Evolutionary conservation across 441 rosid species (phyloP).

Genomic region (Gossypium armourianum): DNA sequence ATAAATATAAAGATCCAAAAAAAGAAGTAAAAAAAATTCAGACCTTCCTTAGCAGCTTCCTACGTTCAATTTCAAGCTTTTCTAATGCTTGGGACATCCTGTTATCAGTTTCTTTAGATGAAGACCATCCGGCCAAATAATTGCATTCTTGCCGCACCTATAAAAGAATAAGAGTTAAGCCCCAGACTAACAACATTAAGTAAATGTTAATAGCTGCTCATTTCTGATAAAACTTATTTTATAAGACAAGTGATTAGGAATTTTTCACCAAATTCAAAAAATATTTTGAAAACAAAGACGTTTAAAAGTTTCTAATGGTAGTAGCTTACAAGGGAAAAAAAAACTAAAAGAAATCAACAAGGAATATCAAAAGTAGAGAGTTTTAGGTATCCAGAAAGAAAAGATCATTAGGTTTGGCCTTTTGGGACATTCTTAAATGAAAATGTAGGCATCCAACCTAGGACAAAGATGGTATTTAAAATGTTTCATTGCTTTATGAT

Average conservation of each 20-base stretch:
- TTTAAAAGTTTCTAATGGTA: neutral
- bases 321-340: neutral
- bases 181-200: neutral
- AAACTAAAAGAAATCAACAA: neutral
- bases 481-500: neutral
- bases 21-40: neutral
- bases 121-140: slow-evolving; percentile 54
- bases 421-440: neutral
- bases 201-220: neutral
- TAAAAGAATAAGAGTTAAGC: neutral
- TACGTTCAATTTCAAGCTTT: slow-evolving; percentile 41
- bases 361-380: neutral
- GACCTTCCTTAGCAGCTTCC: slow-evolving; percentile 60
- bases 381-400: neutral
- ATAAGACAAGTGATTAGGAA: neutral
- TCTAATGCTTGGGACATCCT: slow-evolving; percentile 32
- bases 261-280: neutral
- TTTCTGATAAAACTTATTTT: neutral
- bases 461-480: neutral
- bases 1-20: neutral
- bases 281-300: neutral
- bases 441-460: neutral
- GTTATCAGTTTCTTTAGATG: slow-evolving; percentile 35
- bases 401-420: neutral
- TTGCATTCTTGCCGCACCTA: slow-evolving; percentile 79